Percentiles rank a stretch among this genome's conserved stretches.
Conservation (phyloP, 2,329 filamentous ascomycete genomes). For the Apiospora kogelbergensis region DNA sequence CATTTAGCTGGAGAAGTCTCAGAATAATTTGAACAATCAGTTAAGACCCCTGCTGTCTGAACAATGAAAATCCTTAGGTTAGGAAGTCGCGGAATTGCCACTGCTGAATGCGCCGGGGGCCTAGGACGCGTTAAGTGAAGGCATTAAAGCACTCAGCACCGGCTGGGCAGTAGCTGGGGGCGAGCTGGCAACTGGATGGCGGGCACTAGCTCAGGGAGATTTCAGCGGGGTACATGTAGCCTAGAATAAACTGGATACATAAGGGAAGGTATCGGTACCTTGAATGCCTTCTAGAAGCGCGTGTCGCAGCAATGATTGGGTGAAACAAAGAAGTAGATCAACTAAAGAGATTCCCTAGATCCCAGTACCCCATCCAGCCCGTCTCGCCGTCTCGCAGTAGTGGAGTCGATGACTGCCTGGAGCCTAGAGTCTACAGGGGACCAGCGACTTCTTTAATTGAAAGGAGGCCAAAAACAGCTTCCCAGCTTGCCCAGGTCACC, state of each 20-base stretch:
- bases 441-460: conserved; percentile 6
- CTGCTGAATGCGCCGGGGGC: not conserved
- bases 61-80: not conserved
- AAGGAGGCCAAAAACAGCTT: not conserved
- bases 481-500: not conserved
- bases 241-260: not conserved
- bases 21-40: not conserved
- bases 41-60: not conserved
- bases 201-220: not conserved
- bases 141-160: not conserved
- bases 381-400: not conserved
- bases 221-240: conserved; percentile 2
- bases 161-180: not conserved
- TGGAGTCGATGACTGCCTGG: not conserved
- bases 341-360: not conserved
- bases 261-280: conserved; percentile 1
- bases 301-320: not conserved
- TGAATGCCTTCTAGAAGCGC: not conserved
- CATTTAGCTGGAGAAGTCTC: not conserved
- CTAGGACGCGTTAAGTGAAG: not conserved
- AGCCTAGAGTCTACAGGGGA: not conserved
- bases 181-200: not conserved
- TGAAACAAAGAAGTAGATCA: not conserved
- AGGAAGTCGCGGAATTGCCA: not conserved
- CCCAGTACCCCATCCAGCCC: not conserved